A percentile compares a stretch with the other conserved stretches of the same genome.
phyloP scores from a whole-genome alignment of 345 rosid species.

The Boechera stricta region DNA sequence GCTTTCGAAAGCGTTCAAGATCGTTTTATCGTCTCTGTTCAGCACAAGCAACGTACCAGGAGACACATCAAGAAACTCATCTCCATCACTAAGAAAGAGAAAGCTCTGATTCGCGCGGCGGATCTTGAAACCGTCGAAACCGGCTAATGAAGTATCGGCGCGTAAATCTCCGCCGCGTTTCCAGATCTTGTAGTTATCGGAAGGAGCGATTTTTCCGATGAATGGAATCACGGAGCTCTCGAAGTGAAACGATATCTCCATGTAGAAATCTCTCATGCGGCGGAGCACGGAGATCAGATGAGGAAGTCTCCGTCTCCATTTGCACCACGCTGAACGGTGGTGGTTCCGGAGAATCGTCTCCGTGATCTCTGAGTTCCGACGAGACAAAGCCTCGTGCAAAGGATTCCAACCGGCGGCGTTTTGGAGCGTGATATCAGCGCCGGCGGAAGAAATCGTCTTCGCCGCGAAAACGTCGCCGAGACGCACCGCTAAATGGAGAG shows the following conservation, averaged over 20 bases:
- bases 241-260: conserved; percentile 91
- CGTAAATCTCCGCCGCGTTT: conserved; percentile 90
- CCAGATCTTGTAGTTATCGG: conserved; percentile 97
- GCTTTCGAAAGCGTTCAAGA: conserved; percentile 77
- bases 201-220: conserved; percentile 85
- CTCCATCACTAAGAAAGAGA: conserved; percentile 86
- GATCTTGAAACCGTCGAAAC: conserved; percentile 89
- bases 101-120: conserved; percentile 90
- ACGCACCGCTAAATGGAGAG: conserved; percentile 88
- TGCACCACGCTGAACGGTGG: conserved; percentile 79
- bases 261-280: conserved; percentile 92
- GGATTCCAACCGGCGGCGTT: conserved; percentile 88
- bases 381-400: conserved; percentile 73
- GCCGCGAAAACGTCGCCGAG: conserved; percentile 63
- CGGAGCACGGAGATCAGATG: conserved; percentile 68
- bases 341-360: conserved; percentile 55
- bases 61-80: conserved; percentile 54
- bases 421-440: conserved; percentile 79
- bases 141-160: conserved; percentile 81
- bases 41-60: conserved; percentile 78
- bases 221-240: conserved; percentile 96
- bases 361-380: conserved; percentile 64
- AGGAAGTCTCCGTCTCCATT: conserved; percentile 91
- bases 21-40: conserved; percentile 70
- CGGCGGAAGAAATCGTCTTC: conserved; percentile 60